Evolutionary conservation across 345 rosid genomes (phyloP).

Genomic region (Mallotus nudiflorus): DNA sequence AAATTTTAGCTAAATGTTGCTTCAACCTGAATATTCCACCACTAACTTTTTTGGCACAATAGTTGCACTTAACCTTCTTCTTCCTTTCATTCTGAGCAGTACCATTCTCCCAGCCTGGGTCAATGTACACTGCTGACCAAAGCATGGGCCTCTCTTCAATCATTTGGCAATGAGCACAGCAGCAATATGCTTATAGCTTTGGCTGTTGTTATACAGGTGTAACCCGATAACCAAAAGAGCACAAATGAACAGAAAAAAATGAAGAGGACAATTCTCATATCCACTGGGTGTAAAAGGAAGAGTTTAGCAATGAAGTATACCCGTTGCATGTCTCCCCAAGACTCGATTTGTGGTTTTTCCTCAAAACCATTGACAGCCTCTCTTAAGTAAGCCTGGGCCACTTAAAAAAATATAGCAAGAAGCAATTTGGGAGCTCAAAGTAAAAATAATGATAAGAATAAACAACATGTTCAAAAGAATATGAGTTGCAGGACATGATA

Average conservation of each 20-base stretch:
- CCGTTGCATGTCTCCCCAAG: slow-evolving; percentile 15
- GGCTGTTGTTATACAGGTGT: slow-evolving; percentile 17
- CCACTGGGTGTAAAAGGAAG: neutral
- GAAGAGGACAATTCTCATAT: neutral
- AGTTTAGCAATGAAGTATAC: slow-evolving; percentile 15
- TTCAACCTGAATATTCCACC: slow-evolving; percentile 69
- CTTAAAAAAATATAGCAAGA: slow-evolving; percentile 26
- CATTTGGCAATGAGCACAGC: slow-evolving; percentile 23
- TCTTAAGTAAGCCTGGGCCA: slow-evolving; percentile 23
- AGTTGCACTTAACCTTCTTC: slow-evolving; percentile 76
- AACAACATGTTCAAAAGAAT: too few relatives aligned
- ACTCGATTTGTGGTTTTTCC: slow-evolving; percentile 24
- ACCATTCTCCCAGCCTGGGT: slow-evolving; percentile 85
- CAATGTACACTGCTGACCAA: slow-evolving; percentile 49
- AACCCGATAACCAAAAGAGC: neutral
- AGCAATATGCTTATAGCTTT: slow-evolving; percentile 17
- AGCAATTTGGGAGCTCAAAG: slow-evolving; percentile 16
- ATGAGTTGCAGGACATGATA: neutral
- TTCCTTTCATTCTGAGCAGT: slow-evolving; percentile 67
- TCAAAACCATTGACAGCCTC: slow-evolving; percentile 18
- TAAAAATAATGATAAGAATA: slow-evolving; percentile 6
- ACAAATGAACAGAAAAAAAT: neutral
- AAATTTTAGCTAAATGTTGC: slow-evolving; percentile 67
- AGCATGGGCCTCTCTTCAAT: slow-evolving; percentile 56
- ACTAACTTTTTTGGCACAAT: slow-evolving; percentile 67